A percentile compares a stretch with the other conserved stretches of the same genome.
phyloP scores from a whole-genome alignment of 2,329 filamentous ascomycete genomes.

The Paecilomyces variotii region DNA sequence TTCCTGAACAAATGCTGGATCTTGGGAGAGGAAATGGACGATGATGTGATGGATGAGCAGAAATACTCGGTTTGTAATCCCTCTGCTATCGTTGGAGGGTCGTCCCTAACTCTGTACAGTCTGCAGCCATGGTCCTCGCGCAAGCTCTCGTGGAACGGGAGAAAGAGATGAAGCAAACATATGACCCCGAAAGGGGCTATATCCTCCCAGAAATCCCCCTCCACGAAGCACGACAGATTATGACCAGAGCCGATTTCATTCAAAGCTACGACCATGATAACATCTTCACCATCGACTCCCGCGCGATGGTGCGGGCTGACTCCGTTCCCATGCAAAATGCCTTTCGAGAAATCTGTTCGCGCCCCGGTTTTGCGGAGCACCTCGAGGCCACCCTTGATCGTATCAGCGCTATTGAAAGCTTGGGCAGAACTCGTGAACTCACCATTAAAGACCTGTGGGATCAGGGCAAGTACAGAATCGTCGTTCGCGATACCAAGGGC shows the following conservation, averaged over 20 bases:
- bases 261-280: slow-evolving; percentile 87
- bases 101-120: slow-evolving; percentile 39
- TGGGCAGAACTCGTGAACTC: slow-evolving; percentile 87
- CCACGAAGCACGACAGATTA: slow-evolving; percentile 78
- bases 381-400: slow-evolving; percentile 74
- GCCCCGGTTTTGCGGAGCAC: slow-evolving; percentile 72
- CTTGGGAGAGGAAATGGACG: slow-evolving; percentile 71
- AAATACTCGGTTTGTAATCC: slow-evolving; percentile 70
- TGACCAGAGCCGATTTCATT: slow-evolving; percentile 94
- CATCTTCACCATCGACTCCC: slow-evolving; percentile 86
- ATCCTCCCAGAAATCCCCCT: slow-evolving; percentile 72
- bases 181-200: slow-evolving; percentile 61
- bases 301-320: slow-evolving; percentile 80
- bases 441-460: slow-evolving; percentile 91
- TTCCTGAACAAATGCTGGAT: slow-evolving; percentile 74
- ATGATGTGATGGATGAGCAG: slow-evolving; percentile 97
- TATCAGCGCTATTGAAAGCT: slow-evolving; percentile 85
- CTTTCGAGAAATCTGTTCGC: slow-evolving; percentile 71
- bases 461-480: slow-evolving; percentile 68
- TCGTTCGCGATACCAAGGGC: slow-evolving; percentile 40
- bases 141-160: slow-evolving; percentile 83
- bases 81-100: neutral
- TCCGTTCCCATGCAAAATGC: slow-evolving; percentile 94
- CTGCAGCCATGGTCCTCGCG: slow-evolving; percentile 88
- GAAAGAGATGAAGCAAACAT: slow-evolving; percentile 52